Base-by-base conservation (phyloP, 768 basidiomycete genomes). In the Serendipita sp. region DNA sequence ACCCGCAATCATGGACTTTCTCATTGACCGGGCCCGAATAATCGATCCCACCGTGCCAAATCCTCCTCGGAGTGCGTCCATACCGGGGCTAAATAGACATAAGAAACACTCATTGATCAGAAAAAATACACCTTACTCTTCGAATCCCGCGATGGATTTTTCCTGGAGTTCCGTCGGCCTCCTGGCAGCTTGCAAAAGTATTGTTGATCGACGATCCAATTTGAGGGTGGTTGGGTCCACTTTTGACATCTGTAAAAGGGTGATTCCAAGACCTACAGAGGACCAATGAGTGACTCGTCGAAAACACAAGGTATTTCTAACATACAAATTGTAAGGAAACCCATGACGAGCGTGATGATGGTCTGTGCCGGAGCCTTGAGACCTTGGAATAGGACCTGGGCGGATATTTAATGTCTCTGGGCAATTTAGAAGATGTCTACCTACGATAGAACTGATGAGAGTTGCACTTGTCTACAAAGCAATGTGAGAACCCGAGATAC, bases 211-310 rank as follows among this genome's bases (percentile, higher is more conserved):
- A 16, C 95, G 80, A 72, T 98, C 96, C 69, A 99, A 86, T 55
- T 83, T 71, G 70, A 97, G 79, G 63, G 83, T 75, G 18, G 77
- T 78, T 8, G 96, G 95, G 71, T 99, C 95, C 68, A 98, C 83
- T 75, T 91, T 91, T 72, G 87, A 91, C 82, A 95, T 87, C 74
- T 99, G 96, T 5, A 99, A 83, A 67, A 99, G 85, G 34, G 88
- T 88, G 72, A 98, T 97, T 18, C 95, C 95, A 23, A 91, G 75
- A 70, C 75, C 74, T 66, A 70, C 71, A 53, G 70, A 69, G 27
- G 53, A 40, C 13, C 6, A 62, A 34, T 6, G 55, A 5, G n/a
- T n/a, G 60, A 13, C 4, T 45, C 13, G 33, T 34, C 50, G 63
- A 27, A 11, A 13, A 27, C 29, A 15, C 23, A 0, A 16, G 10